Percentiles rank a stretch among this genome's conserved stretches.
Conservation (phyloP, 495 filamentous ascomycete species). For the Aspergillus taichungensis region DNA sequence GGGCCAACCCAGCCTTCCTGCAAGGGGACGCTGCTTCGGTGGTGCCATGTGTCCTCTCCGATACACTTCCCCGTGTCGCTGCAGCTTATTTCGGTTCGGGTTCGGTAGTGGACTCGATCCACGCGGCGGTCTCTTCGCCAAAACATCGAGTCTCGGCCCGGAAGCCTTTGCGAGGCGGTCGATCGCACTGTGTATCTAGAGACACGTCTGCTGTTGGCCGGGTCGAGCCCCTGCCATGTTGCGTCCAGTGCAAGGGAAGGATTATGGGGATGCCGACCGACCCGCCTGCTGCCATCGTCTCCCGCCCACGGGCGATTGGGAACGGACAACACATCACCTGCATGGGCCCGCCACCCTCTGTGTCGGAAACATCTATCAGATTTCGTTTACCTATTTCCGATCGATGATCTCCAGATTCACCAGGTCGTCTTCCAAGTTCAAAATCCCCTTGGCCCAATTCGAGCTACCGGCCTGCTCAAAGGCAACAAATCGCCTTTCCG, state of each 20-base stretch:
- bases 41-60: conserved; percentile 4
- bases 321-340: not conserved
- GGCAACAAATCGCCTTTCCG: conserved; percentile 38
- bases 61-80: not conserved
- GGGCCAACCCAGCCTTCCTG: not conserved
- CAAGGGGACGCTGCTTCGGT: conserved; percentile 2
- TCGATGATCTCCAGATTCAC: conserved; percentile 29
- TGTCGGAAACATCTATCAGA: not conserved
- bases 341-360: not conserved
- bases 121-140: too few relatives aligned
- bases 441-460: conserved; percentile 51
- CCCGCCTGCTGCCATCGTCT: too few relatives aligned
- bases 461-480: conserved; percentile 30
- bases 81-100: not conserved
- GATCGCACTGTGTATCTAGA: too few relatives aligned
- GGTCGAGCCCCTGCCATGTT: too few relatives aligned
- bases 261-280: too few relatives aligned
- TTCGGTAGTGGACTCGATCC: too few relatives aligned
- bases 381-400: not conserved
- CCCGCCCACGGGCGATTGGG: too few relatives aligned
- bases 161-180: too few relatives aligned
- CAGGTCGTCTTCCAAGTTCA: conserved; percentile 51
- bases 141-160: too few relatives aligned
- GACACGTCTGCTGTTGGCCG: too few relatives aligned
- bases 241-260: too few relatives aligned